Base-by-base conservation (phyloP, 345 rosid genomes). In the Dipteronia sinensis region DNA sequence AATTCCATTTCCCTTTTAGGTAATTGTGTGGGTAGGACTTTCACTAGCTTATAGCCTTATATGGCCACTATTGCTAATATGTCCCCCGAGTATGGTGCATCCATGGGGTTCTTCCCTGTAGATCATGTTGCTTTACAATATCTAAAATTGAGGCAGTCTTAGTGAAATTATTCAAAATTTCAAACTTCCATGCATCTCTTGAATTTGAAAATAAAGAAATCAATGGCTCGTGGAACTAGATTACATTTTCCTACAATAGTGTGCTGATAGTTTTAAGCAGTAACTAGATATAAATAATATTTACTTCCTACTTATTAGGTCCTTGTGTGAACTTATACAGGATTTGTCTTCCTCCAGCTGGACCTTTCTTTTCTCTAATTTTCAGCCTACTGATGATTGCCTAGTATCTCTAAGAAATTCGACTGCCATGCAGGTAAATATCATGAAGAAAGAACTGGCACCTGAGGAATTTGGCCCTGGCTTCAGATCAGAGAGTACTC, bases 51-150 rank as follows among this genome's bases (percentile, higher is more conserved):
- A 96, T 86, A 91, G 99, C 27, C 27, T 27, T 27, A 27, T 27
- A 27, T 27, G 82, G 99, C 99, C 22, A 96, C 99, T 31, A 96
- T 94, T 77, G 99, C 99, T 66, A 96, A 96, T 74, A 96, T 96
- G 99, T 92, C 99, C 73, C 99, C 99, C 0, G 99, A 96, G 87
- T 96, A 96, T 77, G 99, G 98, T 87, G 98, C 99, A 81, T 94
- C 99, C 83, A 94, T 96, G 99, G 99, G 99, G 38, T 96, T 96
- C 85, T 96, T 96, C 92, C 99, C 98, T 25, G 99, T 96, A 6
- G 99, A 96, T 88, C 95, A 90, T 86, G 98, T 91, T 79, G 90
- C 99, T 40, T 80, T 96, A 71, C 94, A 96, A 74, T 96, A 94
- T 85, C 97, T 96, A 56, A 94, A 89, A 82, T 85, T 96, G 88